Evolutionary conservation across 176 grass and related monocot species (phyloP).

Genomic region (Lolium perenne): DNA sequence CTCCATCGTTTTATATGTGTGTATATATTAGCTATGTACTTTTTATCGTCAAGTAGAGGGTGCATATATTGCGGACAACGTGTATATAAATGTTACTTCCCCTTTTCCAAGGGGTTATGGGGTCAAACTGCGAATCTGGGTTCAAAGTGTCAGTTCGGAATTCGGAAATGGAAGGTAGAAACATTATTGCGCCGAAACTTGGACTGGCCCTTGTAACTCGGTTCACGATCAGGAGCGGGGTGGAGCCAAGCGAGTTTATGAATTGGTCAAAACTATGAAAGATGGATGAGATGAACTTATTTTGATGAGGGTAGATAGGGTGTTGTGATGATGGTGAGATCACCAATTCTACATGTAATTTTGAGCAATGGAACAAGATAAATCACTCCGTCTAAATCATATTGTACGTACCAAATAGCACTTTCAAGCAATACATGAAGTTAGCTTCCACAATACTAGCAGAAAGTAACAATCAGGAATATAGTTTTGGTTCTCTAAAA

Average conservation of each 20-base stretch:
- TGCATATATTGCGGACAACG: no score
- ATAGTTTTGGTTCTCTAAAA: background rate
- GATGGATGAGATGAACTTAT: background rate
- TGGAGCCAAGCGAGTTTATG: background rate
- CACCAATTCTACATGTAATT: background rate
- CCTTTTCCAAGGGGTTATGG: background rate
- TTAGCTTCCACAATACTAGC: background rate
- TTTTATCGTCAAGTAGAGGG: no score
- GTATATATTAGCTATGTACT: background rate
- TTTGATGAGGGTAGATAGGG: background rate
- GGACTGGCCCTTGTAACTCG: background rate
- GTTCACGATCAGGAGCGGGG: background rate
- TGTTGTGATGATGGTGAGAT: background rate
- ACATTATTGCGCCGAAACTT: background rate
- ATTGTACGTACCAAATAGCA: background rate
- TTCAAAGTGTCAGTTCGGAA: background rate
- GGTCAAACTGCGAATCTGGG: background rate
- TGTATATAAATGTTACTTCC: background rate
- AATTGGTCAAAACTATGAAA: background rate
- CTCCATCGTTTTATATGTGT: background rate
- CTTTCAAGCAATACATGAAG: background rate
- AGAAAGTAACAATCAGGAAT: background rate
- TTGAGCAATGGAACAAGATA: background rate
- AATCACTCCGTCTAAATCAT: background rate
- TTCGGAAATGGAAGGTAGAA: background rate